Percentiles rank a stretch among this genome's conserved stretches.
These are phyloP conservation scores for Penicillium robsamsonii DNA, from an alignment of 495 filamentous ascomycete species.

Conservation along the genomic window DNA sequence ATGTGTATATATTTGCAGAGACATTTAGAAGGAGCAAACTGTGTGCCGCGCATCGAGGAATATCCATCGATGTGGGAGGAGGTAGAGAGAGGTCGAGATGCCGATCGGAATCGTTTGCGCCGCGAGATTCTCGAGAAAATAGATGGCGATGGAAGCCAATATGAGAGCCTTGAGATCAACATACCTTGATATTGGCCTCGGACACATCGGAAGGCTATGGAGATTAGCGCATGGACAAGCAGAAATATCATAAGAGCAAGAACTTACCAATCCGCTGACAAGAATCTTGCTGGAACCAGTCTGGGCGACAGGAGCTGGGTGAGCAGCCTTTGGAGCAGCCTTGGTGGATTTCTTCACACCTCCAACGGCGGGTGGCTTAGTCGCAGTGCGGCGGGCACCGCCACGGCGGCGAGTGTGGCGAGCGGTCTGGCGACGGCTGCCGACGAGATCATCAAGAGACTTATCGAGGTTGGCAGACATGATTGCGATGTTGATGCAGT, in stretches of 20 bases:
- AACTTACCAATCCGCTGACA: conserved; percentile 92
- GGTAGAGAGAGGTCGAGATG: conserved; percentile 31
- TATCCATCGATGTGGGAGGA: conserved; percentile 27
- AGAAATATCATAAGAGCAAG: conserved; percentile 1
- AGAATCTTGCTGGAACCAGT: conserved; percentile 87
- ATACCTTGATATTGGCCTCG: conserved; percentile 98
- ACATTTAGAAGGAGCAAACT: conserved; percentile 40
- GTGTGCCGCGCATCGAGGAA: conserved; percentile 33
- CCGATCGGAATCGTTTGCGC: conserved; percentile 38
- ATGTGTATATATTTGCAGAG: conserved; percentile 27
- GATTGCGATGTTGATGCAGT: conserved; percentile 8
- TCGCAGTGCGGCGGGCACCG: conserved; percentile 49
- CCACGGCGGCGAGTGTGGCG: conserved; percentile 42
- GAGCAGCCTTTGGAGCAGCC: conserved; percentile 57
- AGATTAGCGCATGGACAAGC: conserved; percentile 46
- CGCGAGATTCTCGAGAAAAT: conserved; percentile 46
- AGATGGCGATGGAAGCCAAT: conserved; percentile 56
- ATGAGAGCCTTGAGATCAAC: conserved; percentile 68
- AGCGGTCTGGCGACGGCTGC: conserved; percentile 60
- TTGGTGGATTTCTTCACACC: conserved; percentile 83
- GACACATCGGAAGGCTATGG: conserved; percentile 86
- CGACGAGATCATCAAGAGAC: conserved; percentile 94
- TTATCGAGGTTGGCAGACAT: conserved; percentile 95
- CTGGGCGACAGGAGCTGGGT: conserved; percentile 57
- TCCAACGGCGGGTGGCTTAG: conserved; percentile 61